Evolutionary conservation across 768 basidiomycete genomes (phyloP).

Genomic region (Trametes cubensis): DNA sequence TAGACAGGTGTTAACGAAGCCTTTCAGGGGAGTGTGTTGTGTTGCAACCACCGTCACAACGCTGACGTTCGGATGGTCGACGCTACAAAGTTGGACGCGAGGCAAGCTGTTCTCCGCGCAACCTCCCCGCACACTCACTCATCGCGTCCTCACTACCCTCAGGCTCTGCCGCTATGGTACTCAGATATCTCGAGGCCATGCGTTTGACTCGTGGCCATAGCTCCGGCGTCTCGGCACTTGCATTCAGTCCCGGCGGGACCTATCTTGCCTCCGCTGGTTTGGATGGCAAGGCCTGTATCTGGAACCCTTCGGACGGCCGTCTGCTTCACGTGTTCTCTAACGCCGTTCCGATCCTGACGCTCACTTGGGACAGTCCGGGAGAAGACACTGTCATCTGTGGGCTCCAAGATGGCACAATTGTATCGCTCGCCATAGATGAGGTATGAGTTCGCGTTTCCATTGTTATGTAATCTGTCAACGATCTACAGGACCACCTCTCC

Average conservation of each 20-base stretch:
- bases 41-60: too few species aligned
- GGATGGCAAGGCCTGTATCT: constrained; percentile 9
- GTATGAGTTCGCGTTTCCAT: background rate
- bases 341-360: background rate
- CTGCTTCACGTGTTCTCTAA: background rate
- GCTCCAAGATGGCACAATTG: constrained; percentile 12
- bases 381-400: constrained; percentile 12
- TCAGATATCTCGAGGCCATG: constrained; percentile 2
- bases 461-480: background rate
- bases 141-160: too few species aligned
- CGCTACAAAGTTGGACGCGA: too few species aligned
- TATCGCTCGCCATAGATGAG: background rate
- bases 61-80: too few species aligned
- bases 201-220: constrained; percentile 1
- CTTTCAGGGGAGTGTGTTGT: too few species aligned
- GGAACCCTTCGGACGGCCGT: background rate
- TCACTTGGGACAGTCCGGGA: background rate
- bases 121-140: too few species aligned
- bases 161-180: too few species aligned
- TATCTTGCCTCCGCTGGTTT: constrained; percentile 11
- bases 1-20: too few species aligned
- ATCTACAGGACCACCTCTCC: background rate
- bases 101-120: too few species aligned
- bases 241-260: constrained; percentile 6
- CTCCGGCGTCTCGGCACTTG: background rate